These are phyloP conservation scores for Ziziphus jujuba DNA, from an alignment of 306 rosid species.

Conservation along the genomic window DNA sequence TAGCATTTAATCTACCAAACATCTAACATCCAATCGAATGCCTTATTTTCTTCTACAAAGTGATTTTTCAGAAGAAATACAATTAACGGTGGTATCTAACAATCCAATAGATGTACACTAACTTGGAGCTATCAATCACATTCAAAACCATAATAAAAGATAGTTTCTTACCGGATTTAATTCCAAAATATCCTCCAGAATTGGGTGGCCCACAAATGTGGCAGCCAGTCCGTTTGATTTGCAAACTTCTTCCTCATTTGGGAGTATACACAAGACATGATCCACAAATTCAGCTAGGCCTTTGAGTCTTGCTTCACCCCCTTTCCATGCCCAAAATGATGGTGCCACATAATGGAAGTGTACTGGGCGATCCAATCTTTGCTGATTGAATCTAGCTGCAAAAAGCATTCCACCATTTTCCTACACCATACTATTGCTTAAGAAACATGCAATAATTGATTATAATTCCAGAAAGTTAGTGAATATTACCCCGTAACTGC, in stretches of 20 bases:
- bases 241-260: slow-evolving; percentile 79
- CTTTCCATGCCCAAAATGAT: slow-evolving; percentile 98
- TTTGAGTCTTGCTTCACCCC: slow-evolving; percentile 82
- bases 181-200: slow-evolving; percentile 66
- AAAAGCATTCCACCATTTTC: slow-evolving; percentile 47
- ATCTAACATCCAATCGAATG: slow-evolving; percentile 7
- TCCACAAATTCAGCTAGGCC: slow-evolving; percentile 80
- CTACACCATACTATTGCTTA: slow-evolving; percentile 33
- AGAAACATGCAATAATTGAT: slow-evolving; percentile 14
- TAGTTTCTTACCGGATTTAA: slow-evolving; percentile 51
- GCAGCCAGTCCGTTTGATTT: slow-evolving; percentile 78
- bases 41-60: neutral
- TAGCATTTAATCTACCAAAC: slow-evolving; percentile 19
- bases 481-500: slow-evolving; percentile 72
- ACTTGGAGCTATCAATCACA: neutral
- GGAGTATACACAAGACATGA: slow-evolving; percentile 85
- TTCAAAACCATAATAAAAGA: neutral
- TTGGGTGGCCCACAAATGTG: slow-evolving; percentile 89
- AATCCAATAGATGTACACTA: neutral
- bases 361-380: slow-evolving; percentile 43
- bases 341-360: slow-evolving; percentile 94
- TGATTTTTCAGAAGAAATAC: neutral
- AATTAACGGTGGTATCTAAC: neutral
- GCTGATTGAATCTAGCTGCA: slow-evolving; percentile 68
- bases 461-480: slow-evolving; percentile 22